Percentiles rank a stretch among this genome's conserved stretches.
Conservation (phyloP, 495 filamentous ascomycete genomes). For the Venustampulla echinocandica region DNA sequence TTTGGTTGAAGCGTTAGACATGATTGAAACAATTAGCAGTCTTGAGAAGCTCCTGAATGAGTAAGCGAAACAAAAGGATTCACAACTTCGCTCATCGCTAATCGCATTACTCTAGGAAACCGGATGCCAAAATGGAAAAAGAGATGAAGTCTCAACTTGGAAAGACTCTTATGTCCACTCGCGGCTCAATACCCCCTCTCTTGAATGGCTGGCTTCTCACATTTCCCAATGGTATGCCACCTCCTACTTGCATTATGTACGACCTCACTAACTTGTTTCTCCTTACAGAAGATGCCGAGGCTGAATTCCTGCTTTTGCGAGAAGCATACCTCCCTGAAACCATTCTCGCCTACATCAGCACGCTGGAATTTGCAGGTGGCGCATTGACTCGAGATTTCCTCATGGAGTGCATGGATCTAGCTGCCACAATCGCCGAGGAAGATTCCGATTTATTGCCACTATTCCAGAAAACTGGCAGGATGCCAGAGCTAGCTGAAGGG, state of each 20-base stretch:
- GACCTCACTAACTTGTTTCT: neutral
- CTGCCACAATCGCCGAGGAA: slow-evolving; percentile 56
- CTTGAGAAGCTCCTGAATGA: slow-evolving; percentile 24
- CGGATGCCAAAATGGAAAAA: neutral
- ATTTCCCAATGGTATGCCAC: slow-evolving; percentile 16
- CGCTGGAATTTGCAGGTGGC: slow-evolving; percentile 60
- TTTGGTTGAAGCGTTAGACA: slow-evolving; percentile 55
- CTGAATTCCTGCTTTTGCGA: slow-evolving; percentile 47
- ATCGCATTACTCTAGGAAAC: neutral
- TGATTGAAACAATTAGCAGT: slow-evolving; percentile 48
- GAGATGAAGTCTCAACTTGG: slow-evolving; percentile 13
- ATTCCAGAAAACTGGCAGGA: slow-evolving; percentile 56
- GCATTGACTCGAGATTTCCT: slow-evolving; percentile 54
- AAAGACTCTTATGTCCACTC: neutral
- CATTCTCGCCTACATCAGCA: slow-evolving; percentile 68
- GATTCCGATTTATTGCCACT: slow-evolving; percentile 52
- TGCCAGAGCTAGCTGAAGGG: slow-evolving; percentile 69
- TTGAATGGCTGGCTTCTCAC: slow-evolving; percentile 21
- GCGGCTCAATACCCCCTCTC: slow-evolving; percentile 6
- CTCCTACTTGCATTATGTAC: neutral
- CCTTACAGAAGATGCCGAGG: slow-evolving; percentile 26
- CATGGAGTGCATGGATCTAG: slow-evolving; percentile 70
- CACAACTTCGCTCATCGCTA: neutral
- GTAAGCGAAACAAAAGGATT: slow-evolving; percentile 7
- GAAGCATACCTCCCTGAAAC: slow-evolving; percentile 72